Percentiles rank a stretch among this genome's conserved stretches.
These are phyloP conservation scores for Solanum acaule DNA, from an alignment of 257 asterid species.

Conservation along the genomic window DNA sequence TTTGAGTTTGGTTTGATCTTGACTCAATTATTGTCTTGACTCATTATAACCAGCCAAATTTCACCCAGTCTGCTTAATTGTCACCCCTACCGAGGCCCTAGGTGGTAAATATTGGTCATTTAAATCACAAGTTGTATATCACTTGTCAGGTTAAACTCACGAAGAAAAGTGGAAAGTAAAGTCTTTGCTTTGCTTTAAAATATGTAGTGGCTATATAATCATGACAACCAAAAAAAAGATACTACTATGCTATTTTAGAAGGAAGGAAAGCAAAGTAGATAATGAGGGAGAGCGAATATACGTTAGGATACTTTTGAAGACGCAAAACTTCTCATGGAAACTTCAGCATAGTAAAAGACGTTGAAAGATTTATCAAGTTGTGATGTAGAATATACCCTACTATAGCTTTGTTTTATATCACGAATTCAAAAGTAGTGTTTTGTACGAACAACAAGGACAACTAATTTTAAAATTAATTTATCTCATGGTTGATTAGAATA, in stretches of 20 bases:
- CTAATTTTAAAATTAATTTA: too few relatives aligned
- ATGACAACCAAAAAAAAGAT: neutral
- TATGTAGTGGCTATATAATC: neutral
- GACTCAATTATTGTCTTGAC: neutral
- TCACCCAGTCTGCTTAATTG: neutral
- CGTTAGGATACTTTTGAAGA: neutral
- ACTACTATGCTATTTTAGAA: neutral
- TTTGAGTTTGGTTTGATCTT: neutral
- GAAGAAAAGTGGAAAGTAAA: neutral
- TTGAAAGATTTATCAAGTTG: neutral
- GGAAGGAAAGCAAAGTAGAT: neutral
- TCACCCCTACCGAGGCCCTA: neutral
- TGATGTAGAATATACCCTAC: neutral
- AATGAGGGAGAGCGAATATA: too few relatives aligned
- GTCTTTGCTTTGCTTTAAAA: neutral
- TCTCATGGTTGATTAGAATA: too few relatives aligned
- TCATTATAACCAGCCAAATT: neutral
- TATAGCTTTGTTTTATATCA: neutral
- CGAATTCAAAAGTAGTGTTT: neutral
- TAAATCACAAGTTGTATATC: neutral
- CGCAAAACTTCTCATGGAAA: neutral
- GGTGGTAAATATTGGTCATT: neutral
- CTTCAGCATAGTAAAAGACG: neutral
- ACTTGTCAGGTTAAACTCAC: neutral
- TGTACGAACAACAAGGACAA: neutral